Evolutionary conservation across 192 early-diverging fungal genomes (phyloP), one percentile per base, ranked within the genome.

Genomic region (Backusella tuberculispora): DNA sequence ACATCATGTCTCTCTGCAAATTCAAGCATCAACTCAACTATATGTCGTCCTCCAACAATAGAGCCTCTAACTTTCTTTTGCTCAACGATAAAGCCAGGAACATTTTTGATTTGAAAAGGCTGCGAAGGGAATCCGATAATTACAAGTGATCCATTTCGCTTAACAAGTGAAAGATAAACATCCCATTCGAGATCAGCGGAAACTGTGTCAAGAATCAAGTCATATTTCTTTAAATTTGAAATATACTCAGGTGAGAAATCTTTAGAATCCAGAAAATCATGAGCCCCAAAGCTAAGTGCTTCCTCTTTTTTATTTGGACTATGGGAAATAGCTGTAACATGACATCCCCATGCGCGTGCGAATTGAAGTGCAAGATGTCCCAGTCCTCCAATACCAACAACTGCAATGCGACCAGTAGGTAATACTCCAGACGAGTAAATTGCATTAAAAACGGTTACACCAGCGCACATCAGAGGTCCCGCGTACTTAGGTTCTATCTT

Each of bases 401-500:
- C 80, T 10, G 89, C 94, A 17, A 95, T 88, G 1, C 84, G 80
- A 19, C 83, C 84, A 15, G 92, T 92, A 26, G 90, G 84, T 50
- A 83, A 87, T 21, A 92, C 78, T 37, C 84, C 81, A 53, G 88
- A 83, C 34, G 86, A 85, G 53, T 88, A 83, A 53, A 97, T 80
- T 3, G 94, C 90, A 2, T 84, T 82, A 76, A 89, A 95, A 2
- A 94, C 90, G 24, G 95, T 92, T 37, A 88, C 84, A 8, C 94
- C 95, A 14, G 94, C 94, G 78, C 95, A 95, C 75, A 95, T 85
- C 48, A 97, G 78, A 3, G 94, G 91, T 2, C 88, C 92, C 0
- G 91, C 92, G 60, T 89, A 85, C 5, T 82, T 75, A 0, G 87
- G 83, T 12, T 83, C 85, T 19, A 90, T 83, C 6, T 21, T 63